Conservation (phyloP, 1,284 basidiomycete genomes). For the Hemileia vastatrix region DNA sequence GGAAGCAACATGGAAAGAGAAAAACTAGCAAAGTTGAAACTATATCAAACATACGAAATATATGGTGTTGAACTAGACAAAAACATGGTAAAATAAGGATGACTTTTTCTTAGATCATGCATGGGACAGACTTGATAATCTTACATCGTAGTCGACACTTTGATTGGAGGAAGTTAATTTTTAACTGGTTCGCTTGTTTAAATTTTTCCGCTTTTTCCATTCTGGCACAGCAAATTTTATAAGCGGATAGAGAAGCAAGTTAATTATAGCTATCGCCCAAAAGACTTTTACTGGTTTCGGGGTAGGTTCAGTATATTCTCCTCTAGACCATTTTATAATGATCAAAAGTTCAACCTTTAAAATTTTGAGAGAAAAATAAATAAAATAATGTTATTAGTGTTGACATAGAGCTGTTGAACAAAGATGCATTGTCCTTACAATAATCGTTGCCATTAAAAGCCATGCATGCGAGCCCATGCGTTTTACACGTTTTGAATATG, state of each 20-base stretch:
- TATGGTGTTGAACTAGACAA: no score
- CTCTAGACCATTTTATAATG: slow-evolving; percentile 58
- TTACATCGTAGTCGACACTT: no score
- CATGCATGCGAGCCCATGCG: slow-evolving; percentile 78
- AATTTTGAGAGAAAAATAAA: not conserved
- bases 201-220: not conserved
- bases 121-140: no score
- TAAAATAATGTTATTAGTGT: not conserved
- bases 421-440: slow-evolving; percentile 47
- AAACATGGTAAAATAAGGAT: no score
- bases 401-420: not conserved
- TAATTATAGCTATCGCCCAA: slow-evolving; percentile 53
- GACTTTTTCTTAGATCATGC: no score
- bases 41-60: no score
- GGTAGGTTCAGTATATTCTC: slow-evolving; percentile 57
- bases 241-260: slow-evolving; percentile 60
- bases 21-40: no score
- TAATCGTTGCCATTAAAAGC: slow-evolving; percentile 66
- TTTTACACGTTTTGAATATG: slow-evolving; percentile 54
- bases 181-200: no score
- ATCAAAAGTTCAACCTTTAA: slow-evolving; percentile 50
- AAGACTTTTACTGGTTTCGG: slow-evolving; percentile 57
- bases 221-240: slow-evolving; percentile 50
- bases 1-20: no score
- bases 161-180: no score